Evolutionary conservation across 164 flowering plant genomes (phyloP).

Genomic region (Amborella trichopoda): DNA sequence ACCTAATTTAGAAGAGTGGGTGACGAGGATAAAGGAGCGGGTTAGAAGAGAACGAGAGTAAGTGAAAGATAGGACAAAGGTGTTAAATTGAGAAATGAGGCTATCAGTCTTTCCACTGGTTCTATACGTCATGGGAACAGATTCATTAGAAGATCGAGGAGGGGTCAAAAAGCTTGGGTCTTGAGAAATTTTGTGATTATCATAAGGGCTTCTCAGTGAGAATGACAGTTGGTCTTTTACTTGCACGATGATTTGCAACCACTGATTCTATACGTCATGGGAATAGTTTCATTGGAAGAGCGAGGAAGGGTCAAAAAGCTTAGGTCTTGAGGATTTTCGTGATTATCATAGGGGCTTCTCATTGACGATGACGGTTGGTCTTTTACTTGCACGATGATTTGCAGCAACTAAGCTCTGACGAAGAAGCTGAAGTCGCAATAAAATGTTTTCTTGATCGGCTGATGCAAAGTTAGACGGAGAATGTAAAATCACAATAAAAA

Average conservation of each 20-base stretch:
- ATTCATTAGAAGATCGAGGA: not conserved
- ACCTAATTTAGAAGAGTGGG: conserved; percentile 53
- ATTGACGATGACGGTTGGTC: too few species aligned
- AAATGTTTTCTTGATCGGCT: too few species aligned
- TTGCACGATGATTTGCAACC: too few species aligned
- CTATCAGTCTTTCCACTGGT: not conserved
- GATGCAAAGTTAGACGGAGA: too few species aligned
- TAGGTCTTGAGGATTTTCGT: not conserved
- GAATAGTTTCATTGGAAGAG: not conserved
- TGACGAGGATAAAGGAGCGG: conserved; percentile 70
- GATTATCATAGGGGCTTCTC: not conserved
- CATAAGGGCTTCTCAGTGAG: too few species aligned
- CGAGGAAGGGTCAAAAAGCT: not conserved
- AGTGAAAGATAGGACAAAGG: conserved; percentile 84
- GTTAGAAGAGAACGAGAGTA: conserved; percentile 80
- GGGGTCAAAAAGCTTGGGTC: not conserved
- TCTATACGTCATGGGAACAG: not conserved
- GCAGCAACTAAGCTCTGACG: too few species aligned
- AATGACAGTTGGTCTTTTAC: not conserved
- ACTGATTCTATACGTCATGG: not conserved
- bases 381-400: too few species aligned
- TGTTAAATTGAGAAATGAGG: conserved; percentile 28
- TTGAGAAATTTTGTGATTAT: not conserved
- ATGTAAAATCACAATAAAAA: too few species aligned
- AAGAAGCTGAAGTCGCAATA: too few species aligned